A percentile compares a stretch with the other conserved stretches of the same genome.
phyloP scores from a whole-genome alignment of 148 eudicot genomes.

The Vaccinium myrtillus region DNA sequence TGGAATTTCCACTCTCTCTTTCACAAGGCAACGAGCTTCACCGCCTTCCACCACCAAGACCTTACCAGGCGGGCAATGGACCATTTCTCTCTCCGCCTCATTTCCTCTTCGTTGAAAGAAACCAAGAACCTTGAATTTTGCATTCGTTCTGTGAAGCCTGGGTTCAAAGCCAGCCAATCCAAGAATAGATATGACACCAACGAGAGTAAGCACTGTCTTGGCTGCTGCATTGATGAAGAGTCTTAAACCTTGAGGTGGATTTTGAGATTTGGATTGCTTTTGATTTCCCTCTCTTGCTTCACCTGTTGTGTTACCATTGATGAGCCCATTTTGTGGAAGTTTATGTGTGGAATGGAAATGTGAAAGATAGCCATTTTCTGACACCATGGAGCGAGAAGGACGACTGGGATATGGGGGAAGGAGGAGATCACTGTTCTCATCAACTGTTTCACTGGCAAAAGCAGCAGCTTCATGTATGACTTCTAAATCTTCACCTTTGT shows the following conservation, averaged over 20 bases:
- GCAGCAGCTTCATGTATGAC: slow-evolving; percentile 74
- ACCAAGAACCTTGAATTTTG: slow-evolving; percentile 34
- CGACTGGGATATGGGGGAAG: slow-evolving; percentile 78
- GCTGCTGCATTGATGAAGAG: slow-evolving; percentile 52
- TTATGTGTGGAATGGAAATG: slow-evolving; percentile 36
- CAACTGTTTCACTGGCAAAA: slow-evolving; percentile 80
- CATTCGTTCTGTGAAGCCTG: slow-evolving; percentile 46
- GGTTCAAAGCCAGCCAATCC: slow-evolving; percentile 84
- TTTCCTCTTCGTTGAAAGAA: slow-evolving; percentile 28
- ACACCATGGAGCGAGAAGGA: slow-evolving; percentile 36
- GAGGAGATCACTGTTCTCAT: slow-evolving; percentile 57
- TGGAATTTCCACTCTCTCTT: slow-evolving; percentile 94
- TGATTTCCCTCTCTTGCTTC: slow-evolving; percentile 27
- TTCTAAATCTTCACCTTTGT: slow-evolving; percentile 74
- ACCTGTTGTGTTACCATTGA: slow-evolving; percentile 9
- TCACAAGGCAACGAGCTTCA: slow-evolving; percentile 73
- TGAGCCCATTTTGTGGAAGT: slow-evolving; percentile 47
- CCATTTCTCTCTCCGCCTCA: slow-evolving; percentile 26
- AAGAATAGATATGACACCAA: slow-evolving; percentile 69
- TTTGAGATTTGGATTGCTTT: slow-evolving; percentile 24
- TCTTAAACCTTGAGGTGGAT: slow-evolving; percentile 48
- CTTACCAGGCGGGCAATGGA: slow-evolving; percentile 73
- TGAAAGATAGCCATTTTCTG: slow-evolving; percentile 42
- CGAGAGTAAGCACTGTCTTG: slow-evolving; percentile 64
- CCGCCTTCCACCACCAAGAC: slow-evolving; percentile 70